A percentile compares a stretch with the other conserved stretches of the same genome.
These are phyloP conservation scores for Pholiota microspora DNA, from an alignment of 768 basidiomycete species.

Conservation along the genomic window DNA sequence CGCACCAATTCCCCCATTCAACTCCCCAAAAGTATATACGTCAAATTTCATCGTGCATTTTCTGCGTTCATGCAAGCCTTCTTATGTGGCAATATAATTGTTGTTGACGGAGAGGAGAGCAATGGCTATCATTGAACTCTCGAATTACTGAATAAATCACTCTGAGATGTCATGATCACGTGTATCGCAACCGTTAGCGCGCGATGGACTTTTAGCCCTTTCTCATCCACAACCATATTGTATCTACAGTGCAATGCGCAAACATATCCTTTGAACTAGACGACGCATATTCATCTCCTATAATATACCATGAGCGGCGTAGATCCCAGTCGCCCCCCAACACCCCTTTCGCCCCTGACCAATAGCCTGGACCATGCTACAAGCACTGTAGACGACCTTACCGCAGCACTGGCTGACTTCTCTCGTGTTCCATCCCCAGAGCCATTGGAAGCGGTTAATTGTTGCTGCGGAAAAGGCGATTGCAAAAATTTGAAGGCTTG, in stretches of 20 bases:
- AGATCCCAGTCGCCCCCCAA: constrained; percentile 31
- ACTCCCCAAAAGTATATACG: no score
- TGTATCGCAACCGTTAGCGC: not conserved
- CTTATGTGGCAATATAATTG: no score
- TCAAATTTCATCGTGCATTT: no score
- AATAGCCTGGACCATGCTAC: constrained; percentile 52
- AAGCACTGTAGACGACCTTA: constrained; percentile 77
- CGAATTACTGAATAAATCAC: no score
- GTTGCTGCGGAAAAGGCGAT: constrained; percentile 65
- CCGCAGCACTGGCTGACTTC: constrained; percentile 67
- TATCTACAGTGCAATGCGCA: not conserved
- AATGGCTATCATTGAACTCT: no score
- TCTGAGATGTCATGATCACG: not conserved
- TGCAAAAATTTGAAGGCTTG: constrained; percentile 68
- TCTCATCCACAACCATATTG: constrained; percentile 1
- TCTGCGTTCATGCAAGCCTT: no score
- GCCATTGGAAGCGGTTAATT: constrained; percentile 45
- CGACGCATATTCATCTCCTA: not conserved
- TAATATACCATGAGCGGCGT: constrained; percentile 17
- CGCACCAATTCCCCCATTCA: no score
- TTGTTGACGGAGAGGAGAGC: no score
- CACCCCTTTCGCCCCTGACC: constrained; percentile 47
- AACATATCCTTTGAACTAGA: not conserved
- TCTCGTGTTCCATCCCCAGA: constrained; percentile 78
- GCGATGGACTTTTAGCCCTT: not conserved